phyloP scores from a whole-genome alignment of 805 yeast species.

The Teunomyces funiuensis region DNA sequence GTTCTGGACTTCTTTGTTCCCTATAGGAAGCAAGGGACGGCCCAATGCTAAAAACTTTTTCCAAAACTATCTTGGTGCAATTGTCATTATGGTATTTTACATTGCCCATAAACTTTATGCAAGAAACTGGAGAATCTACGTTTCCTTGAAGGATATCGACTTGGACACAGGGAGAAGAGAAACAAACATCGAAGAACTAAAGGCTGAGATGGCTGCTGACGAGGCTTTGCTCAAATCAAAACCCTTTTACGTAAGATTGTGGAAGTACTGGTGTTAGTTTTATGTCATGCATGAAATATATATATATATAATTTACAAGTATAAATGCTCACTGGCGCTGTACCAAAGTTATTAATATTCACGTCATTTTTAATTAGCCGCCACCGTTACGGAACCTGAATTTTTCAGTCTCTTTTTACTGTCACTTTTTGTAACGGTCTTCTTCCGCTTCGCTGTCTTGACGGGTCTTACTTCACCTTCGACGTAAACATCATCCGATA shows the following conservation, averaged over 20 bases:
- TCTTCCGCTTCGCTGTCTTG: conserved; percentile 48
- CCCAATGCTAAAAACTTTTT: conserved; percentile 23
- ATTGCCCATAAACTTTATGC: conserved; percentile 23
- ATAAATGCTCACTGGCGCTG: not conserved
- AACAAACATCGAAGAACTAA: conserved; percentile 20
- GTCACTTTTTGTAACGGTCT: conserved; percentile 12
- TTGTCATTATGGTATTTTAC: conserved; percentile 22
- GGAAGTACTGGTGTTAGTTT: conserved; percentile 13
- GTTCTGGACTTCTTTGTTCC: conserved; percentile 28
- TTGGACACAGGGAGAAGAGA: conserved; percentile 27
- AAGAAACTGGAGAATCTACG: conserved; percentile 19
- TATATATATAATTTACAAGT: not conserved
- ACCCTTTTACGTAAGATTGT: conserved; percentile 17
- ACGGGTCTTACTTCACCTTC: conserved; percentile 79
- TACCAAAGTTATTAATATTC: too few species aligned
- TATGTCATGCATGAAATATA: not conserved
- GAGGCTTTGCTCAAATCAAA: conserved; percentile 9
- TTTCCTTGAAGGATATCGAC: conserved; percentile 22
- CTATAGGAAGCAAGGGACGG: conserved; percentile 14
- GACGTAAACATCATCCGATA: conserved; percentile 78
- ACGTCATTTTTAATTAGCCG: conserved; percentile 1
- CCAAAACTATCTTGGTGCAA: conserved; percentile 26
- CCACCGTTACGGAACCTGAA: conserved; percentile 10
- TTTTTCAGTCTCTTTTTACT: conserved; percentile 24
- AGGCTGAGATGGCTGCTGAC: conserved; percentile 23